Evolutionary conservation across 208 protist genomes (phyloP).

Genomic region (Phytomonas sp.): DNA sequence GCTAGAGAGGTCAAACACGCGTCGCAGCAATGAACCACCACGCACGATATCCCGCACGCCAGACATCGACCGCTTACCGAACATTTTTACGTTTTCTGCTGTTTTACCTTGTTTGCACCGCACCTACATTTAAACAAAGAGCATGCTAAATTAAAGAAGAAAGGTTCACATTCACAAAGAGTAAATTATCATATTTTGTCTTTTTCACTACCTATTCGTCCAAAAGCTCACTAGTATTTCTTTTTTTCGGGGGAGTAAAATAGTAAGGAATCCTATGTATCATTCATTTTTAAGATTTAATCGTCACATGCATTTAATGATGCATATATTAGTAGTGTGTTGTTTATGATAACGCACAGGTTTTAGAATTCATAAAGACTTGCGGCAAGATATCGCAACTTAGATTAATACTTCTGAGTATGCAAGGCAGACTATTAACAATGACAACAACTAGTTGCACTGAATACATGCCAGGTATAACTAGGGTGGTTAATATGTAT

Average conservation of each 20-base stretch:
- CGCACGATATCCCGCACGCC: conserved; percentile 65
- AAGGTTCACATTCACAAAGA: conserved; percentile 2
- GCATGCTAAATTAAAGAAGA: background rate
- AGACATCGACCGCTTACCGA: conserved; percentile 69
- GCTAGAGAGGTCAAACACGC: conserved; percentile 36
- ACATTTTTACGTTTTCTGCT: conserved; percentile 25
- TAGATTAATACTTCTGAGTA: background rate
- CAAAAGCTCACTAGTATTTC: no score
- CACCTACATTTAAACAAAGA: background rate
- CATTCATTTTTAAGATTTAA: no score
- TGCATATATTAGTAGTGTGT: no score
- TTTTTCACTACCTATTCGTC: background rate
- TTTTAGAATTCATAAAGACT: no score
- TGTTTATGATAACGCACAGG: no score
- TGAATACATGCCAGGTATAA: background rate
- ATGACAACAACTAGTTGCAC: background rate
- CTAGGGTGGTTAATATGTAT: no score
- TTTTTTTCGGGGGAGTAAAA: no score
- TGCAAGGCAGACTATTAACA: background rate
- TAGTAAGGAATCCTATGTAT: no score
- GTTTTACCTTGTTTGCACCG: background rate
- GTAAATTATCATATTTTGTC: background rate
- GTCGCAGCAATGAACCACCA: conserved; percentile 28
- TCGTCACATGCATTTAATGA: no score
- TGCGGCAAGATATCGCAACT: background rate